Evolutionary conservation across 805 yeast genomes (phyloP), one percentile per base, ranked within the genome.

Genomic region (Kazachstania taianensis): DNA sequence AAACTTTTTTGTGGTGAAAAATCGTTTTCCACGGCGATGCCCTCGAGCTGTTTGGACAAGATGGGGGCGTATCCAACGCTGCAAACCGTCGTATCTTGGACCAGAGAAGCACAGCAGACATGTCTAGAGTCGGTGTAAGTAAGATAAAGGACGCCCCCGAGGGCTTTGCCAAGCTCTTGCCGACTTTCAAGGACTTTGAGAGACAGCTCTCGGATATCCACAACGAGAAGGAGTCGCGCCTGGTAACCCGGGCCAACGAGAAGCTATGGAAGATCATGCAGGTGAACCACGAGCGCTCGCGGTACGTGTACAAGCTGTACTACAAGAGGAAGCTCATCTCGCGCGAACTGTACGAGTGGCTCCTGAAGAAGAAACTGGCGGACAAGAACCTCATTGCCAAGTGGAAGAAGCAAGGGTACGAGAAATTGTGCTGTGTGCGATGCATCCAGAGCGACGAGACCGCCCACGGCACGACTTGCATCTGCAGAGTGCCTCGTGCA

Each of bases 321-420:
- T 83, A 81, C 61, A 75, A 75, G 43, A 69, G 81, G 43, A 74
- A 80, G 43, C 67, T 76, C 14, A 81, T 86, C 14, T 69, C 80
- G 1, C 61, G 65, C 33, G 78, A 77, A 26, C 62, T 86, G 6
- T 86, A 83, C 55, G 75, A 75, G 30, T 86, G 85, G 80, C 60
- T 85, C 15, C 49, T 84, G 30, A 70, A 70, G 46, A 76, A 81
- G 45, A 71, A 73, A 40, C 72, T 73, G 42, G 81, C 73, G 2
- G 89, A 86, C 51, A 72, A 65, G 5, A 69, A 73, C 30, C 60
- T 86, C 38, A 82, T 86, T 20, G 89, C 94, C 16, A 86, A 79
- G 64, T 80, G 87, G 87, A 75, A 73, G 57, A 78, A 78, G 50
- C 77, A 73, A 50, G 96, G 96, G 7, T 86, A 86, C 55, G 96